phyloP scores from a whole-genome alignment of 805 yeast genomes.

The Metschnikowia borealis region DNA sequence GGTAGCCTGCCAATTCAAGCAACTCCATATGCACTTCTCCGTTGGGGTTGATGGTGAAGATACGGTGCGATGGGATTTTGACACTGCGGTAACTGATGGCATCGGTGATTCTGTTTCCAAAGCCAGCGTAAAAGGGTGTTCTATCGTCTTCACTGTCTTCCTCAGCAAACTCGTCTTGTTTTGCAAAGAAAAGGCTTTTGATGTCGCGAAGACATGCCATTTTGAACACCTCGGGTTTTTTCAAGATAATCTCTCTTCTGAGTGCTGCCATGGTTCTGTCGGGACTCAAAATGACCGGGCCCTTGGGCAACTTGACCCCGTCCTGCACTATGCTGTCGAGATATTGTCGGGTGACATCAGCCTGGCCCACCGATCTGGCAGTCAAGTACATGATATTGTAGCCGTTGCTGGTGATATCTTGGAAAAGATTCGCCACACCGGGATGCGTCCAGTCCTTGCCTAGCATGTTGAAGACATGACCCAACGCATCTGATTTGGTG shows the following conservation, averaged over 20 bases:
- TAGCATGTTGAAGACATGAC: slow-evolving; percentile 88
- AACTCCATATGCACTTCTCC: slow-evolving; percentile 98
- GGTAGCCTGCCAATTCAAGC: slow-evolving; percentile 88
- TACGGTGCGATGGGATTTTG: slow-evolving; percentile 88
- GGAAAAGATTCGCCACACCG: slow-evolving; percentile 88
- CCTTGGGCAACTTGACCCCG: slow-evolving; percentile 66
- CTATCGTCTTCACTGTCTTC: slow-evolving; percentile 38
- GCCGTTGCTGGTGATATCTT: slow-evolving; percentile 83
- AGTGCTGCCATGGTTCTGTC: slow-evolving; percentile 96
- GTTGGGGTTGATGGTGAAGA: slow-evolving; percentile 92
- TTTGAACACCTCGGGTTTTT: slow-evolving; percentile 97
- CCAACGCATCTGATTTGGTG: slow-evolving; percentile 95
- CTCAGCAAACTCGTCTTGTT: slow-evolving; percentile 5
- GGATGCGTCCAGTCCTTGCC: slow-evolving; percentile 98
- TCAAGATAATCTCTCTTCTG: slow-evolving; percentile 83
- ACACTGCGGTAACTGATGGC: slow-evolving; percentile 93
- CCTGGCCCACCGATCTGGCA: slow-evolving; percentile 92
- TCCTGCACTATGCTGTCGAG: slow-evolving; percentile 71
- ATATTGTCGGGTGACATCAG: slow-evolving; percentile 86
- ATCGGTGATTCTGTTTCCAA: slow-evolving; percentile 95
- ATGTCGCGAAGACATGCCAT: slow-evolving; percentile 95
- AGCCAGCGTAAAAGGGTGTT: slow-evolving; percentile 95
- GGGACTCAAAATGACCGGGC: slow-evolving; percentile 93
- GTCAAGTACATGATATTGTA: slow-evolving; percentile 92
- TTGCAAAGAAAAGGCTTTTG: slow-evolving; percentile 55